phyloP scores from a whole-genome alignment of 2,329 filamentous ascomycete species.

The Penicillium sp. region DNA sequence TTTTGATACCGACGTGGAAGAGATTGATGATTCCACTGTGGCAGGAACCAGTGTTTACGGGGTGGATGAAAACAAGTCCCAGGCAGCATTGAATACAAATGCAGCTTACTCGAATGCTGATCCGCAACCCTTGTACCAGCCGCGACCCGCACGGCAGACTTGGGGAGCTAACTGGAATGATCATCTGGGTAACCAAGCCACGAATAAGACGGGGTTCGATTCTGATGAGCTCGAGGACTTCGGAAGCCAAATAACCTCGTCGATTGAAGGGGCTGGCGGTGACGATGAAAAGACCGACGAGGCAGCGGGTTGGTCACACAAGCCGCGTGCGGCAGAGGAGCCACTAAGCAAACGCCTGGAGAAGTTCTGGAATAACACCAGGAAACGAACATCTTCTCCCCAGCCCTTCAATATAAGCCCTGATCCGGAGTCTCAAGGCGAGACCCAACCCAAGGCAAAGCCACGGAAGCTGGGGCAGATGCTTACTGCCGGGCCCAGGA shows the following conservation, averaged over 20 bases:
- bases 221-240: conserved; percentile 35
- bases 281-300: conserved; percentile 33
- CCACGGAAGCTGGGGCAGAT: conserved; percentile 27
- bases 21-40: conserved; percentile 46
- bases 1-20: conserved; percentile 48
- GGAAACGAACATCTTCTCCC: conserved; percentile 16
- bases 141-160: conserved; percentile 26
- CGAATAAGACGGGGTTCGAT: conserved; percentile 40
- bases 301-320: conserved; percentile 32
- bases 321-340: conserved; percentile 30
- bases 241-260: conserved; percentile 32
- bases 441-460: conserved; percentile 3
- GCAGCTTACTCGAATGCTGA: conserved; percentile 23
- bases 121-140: conserved; percentile 24
- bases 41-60: conserved; percentile 41
- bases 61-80: conserved; percentile 32
- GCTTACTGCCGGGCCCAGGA: conserved; percentile 28
- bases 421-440: conserved; percentile 3
- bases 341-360: conserved; percentile 40
- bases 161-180: conserved; percentile 35
- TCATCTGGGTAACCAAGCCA: conserved; percentile 34
- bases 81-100: conserved; percentile 20
- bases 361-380: conserved; percentile 41
- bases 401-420: not conserved
- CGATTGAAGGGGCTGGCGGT: conserved; percentile 27